A percentile compares a stretch with the other conserved stretches of the same genome.
Evolutionary conservation across 768 basidiomycete genomes (phyloP).

Genomic region (Trametes maxima): DNA sequence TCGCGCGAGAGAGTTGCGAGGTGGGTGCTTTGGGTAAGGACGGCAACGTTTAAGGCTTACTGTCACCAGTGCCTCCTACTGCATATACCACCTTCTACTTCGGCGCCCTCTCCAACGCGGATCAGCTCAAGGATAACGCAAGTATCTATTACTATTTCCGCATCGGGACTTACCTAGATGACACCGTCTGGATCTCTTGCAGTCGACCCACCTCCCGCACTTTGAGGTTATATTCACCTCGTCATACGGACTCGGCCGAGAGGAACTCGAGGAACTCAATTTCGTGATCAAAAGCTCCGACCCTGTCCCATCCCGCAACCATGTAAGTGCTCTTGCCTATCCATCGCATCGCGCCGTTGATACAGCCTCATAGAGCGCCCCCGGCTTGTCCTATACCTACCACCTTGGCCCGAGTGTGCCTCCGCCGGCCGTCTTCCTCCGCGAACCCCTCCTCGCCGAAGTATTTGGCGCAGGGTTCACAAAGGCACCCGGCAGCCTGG

Average conservation of each 20-base stretch:
- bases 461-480: conserved; percentile 85
- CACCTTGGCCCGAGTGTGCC: conserved; percentile 48
- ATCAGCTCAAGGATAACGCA: conserved; percentile 44
- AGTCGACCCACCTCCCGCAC: conserved; percentile 54
- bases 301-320: conserved; percentile 34
- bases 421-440: conserved; percentile 59
- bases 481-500: conserved; percentile 59
- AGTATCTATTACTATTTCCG: conserved; percentile 18
- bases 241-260: conserved; percentile 72
- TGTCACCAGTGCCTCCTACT: conserved; percentile 59
- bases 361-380: conserved; percentile 20
- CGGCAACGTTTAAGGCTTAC: too few relatives aligned
- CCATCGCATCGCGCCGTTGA: background rate
- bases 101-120: conserved; percentile 60
- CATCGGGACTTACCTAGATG: background rate
- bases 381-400: conserved; percentile 55
- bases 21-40: conserved; percentile 39
- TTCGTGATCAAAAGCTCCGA: conserved; percentile 58
- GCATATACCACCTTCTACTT: conserved; percentile 82
- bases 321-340: conserved; percentile 24
- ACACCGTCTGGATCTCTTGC: background rate
- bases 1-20: conserved; percentile 74
- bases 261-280: conserved; percentile 72
- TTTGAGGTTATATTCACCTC: conserved; percentile 76
- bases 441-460: conserved; percentile 67